These are phyloP conservation scores for Hymenoscyphus fraxineus DNA, from an alignment of 2,329 filamentous ascomycete species.

Conservation along the genomic window DNA sequence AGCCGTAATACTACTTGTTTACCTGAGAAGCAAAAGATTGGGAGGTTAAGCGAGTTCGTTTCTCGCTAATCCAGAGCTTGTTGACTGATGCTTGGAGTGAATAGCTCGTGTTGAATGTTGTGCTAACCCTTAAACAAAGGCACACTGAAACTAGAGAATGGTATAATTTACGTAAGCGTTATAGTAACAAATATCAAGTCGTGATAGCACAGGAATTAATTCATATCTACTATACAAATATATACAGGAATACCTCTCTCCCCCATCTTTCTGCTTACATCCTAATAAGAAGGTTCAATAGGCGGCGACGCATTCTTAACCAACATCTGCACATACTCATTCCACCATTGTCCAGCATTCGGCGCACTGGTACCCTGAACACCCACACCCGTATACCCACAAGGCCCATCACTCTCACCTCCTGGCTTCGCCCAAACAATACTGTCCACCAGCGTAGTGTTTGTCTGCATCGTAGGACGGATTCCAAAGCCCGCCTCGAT, in stretches of 20 bases:
- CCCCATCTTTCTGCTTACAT: background rate
- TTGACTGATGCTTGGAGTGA: too few relatives aligned
- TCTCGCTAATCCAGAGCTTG: too few relatives aligned
- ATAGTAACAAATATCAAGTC: too few relatives aligned
- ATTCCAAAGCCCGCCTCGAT: slow-evolving; percentile 41
- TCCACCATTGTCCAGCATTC: slow-evolving; percentile 41
- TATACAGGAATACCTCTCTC: background rate
- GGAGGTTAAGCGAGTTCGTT: too few relatives aligned
- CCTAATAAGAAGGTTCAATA: slow-evolving; percentile 14
- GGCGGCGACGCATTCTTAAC: slow-evolving; percentile 39
- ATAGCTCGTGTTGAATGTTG: too few relatives aligned
- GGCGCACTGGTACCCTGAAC: slow-evolving; percentile 35
- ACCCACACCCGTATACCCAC: slow-evolving; percentile 30
- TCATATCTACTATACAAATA: background rate
- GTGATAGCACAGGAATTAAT: too few relatives aligned
- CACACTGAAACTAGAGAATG: too few relatives aligned
- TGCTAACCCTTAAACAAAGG: too few relatives aligned
- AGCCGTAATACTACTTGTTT: too few relatives aligned
- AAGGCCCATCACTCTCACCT: slow-evolving; percentile 43
- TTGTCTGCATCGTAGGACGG: slow-evolving; percentile 34
- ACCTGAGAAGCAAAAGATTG: too few relatives aligned
- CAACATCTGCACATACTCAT: slow-evolving; percentile 41
- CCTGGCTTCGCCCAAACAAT: slow-evolving; percentile 46
- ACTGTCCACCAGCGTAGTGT: slow-evolving; percentile 39
- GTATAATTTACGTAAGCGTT: too few relatives aligned